phyloP scores from a whole-genome alignment of 2,329 filamentous ascomycete genomes.

The Sporothrix dimorphospora region DNA sequence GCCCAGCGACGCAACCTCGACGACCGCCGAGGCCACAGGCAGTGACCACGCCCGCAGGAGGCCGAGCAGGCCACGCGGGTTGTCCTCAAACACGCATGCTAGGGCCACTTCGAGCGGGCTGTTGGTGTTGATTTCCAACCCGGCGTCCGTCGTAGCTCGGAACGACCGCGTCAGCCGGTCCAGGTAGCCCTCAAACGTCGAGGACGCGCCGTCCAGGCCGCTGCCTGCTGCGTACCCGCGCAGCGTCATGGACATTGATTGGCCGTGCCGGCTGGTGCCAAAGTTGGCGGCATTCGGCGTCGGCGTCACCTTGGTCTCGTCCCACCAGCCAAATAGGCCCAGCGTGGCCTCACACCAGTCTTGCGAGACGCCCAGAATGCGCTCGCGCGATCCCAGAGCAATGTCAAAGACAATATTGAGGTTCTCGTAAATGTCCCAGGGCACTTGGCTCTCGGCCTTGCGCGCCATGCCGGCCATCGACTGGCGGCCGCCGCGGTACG shows the following conservation, averaged over 20 bases:
- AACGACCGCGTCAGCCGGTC: constrained; percentile 74
- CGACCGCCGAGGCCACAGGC: constrained; percentile 74
- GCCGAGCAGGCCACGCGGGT: constrained; percentile 73
- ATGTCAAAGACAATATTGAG: constrained; percentile 80
- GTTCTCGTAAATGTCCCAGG: constrained; percentile 88
- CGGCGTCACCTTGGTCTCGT: constrained; percentile 55
- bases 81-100: constrained; percentile 80
- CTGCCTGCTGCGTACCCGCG: constrained; percentile 20
- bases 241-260: constrained; percentile 26
- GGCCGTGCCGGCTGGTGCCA: constrained; percentile 24
- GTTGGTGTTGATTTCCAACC: constrained; percentile 76
- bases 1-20: constrained; percentile 81
- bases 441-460: constrained; percentile 83
- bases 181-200: constrained; percentile 68
- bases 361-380: constrained; percentile 75
- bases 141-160: constrained; percentile 66
- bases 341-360: constrained; percentile 93
- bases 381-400: constrained; percentile 72
- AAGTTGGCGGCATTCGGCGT: constrained; percentile 53
- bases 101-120: constrained; percentile 79
- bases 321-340: constrained; percentile 88
- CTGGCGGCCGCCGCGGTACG: constrained; percentile 43
- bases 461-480: constrained; percentile 67
- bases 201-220: constrained; percentile 49
- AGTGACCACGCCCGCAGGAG: constrained; percentile 81